phyloP scores from a whole-genome alignment of 768 basidiomycete species.

The Naganishia kalamii region DNA sequence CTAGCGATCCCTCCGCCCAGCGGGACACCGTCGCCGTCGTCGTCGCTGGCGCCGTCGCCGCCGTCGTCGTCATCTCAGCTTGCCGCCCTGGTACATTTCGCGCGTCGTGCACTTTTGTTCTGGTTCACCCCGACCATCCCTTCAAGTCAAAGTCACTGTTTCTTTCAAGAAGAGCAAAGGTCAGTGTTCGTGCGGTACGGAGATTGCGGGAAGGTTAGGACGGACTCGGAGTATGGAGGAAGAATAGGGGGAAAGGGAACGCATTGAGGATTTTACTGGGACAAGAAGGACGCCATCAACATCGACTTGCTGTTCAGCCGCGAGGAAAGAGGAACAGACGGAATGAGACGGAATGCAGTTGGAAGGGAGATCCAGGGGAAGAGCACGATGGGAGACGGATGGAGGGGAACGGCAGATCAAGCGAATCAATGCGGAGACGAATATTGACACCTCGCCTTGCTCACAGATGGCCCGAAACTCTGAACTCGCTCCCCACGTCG shows the following conservation, averaged over 20 bases:
- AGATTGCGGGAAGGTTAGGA: not conserved
- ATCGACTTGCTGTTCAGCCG: no score
- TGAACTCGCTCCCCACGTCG: constrained; percentile 73
- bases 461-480: constrained; percentile 52
- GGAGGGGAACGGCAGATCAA: not conserved
- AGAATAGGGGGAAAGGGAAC: not conserved
- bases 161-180: constrained; percentile 16
- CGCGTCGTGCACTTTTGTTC: not conserved
- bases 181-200: not conserved
- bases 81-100: not conserved
- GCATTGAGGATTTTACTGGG: not conserved
- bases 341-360: no score
- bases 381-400: not conserved
- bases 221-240: not conserved
- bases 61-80: constrained; percentile 13
- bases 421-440: not conserved
- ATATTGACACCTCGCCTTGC: not conserved
- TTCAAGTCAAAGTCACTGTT: constrained; percentile 9
- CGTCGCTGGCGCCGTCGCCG: not conserved
- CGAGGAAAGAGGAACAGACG: no score
- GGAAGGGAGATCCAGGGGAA: no score
- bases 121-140: constrained; percentile 3
- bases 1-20: not conserved
- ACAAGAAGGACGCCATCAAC: not conserved
- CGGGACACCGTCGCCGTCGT: not conserved